Conservation (phyloP, 352 stramenopile species). For the Phytopythium chamaehyphon region DNA sequence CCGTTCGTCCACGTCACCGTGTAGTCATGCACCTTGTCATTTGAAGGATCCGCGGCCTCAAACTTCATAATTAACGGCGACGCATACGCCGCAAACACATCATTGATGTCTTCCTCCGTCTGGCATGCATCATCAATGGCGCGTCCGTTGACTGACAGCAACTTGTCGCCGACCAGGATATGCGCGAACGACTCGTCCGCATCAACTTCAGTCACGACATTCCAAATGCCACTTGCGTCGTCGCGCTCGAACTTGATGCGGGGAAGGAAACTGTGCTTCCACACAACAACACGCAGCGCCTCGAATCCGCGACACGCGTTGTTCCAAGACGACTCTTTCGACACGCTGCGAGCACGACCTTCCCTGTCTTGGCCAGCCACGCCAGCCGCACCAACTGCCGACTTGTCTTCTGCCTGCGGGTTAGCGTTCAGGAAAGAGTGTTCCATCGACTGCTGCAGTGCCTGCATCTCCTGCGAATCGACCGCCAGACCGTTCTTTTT, state of each 20-base stretch:
- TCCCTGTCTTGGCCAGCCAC: slow-evolving; percentile 12
- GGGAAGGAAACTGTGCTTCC: slow-evolving; percentile 86
- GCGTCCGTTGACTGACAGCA: slow-evolving; percentile 78
- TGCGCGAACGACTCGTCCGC: slow-evolving; percentile 80
- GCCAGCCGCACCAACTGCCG: slow-evolving; percentile 16
- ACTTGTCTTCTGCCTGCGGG: slow-evolving; percentile 70
- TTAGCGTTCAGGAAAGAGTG: slow-evolving; percentile 48
- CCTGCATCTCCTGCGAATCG: slow-evolving; percentile 37
- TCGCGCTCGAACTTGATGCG: slow-evolving; percentile 54
- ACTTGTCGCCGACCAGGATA: slow-evolving; percentile 57
- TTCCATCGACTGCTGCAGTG: slow-evolving; percentile 44
- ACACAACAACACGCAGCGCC: slow-evolving; percentile 76
- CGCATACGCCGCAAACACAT: slow-evolving; percentile 67
- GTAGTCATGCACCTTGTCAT: slow-evolving; percentile 77
- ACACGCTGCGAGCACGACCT: slow-evolving; percentile 37
- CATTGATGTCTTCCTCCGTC: slow-evolving; percentile 63
- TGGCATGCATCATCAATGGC: slow-evolving; percentile 53
- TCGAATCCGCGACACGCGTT: slow-evolving; percentile 73
- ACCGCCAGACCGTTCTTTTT: slow-evolving; percentile 59
- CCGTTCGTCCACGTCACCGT: slow-evolving; percentile 87
- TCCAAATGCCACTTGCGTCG: slow-evolving; percentile 46
- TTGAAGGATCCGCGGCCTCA: slow-evolving; percentile 39
- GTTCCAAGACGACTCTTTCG: slow-evolving; percentile 84
- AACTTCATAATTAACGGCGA: slow-evolving; percentile 87
- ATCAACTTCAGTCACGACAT: slow-evolving; percentile 62